Percentiles rank a stretch among this genome's conserved stretches.
These are phyloP conservation scores for Inonotus obliquus DNA, from an alignment of 1,284 basidiomycete species.

Conservation along the genomic window DNA sequence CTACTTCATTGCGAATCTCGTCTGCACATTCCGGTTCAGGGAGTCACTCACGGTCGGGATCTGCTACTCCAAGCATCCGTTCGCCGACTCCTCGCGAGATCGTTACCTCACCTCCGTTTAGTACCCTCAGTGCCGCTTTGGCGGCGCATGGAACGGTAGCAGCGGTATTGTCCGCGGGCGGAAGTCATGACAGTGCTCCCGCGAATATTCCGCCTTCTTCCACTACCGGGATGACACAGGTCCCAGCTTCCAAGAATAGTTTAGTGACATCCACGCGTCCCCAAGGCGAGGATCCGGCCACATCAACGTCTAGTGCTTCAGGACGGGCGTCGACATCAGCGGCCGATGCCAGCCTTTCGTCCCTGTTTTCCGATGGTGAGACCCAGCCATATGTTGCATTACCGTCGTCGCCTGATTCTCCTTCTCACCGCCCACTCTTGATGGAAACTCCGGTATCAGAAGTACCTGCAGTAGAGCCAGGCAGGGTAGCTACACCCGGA, in stretches of 20 bases:
- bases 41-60: conserved; percentile 6
- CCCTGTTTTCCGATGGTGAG: conserved; percentile 28
- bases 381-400: conserved; percentile 32
- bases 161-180: neutral
- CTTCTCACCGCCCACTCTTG: conserved; percentile 33
- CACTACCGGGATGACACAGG: neutral
- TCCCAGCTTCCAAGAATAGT: neutral
- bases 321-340: neutral
- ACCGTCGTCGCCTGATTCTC: conserved; percentile 33
- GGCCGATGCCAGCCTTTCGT: conserved; percentile 17
- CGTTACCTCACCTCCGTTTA: neutral
- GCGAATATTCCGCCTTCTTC: neutral
- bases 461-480: neutral
- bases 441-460: conserved; percentile 9
- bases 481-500: neutral
- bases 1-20: neutral
- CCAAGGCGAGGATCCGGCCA: neutral
- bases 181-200: neutral
- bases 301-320: neutral
- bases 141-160: neutral
- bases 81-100: neutral
- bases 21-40: conserved; percentile 1
- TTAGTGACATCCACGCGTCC: neutral
- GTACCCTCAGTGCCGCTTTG: conserved; percentile 2
- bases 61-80: conserved; percentile 7